These are phyloP conservation scores for Candida montana DNA, from an alignment of 805 yeast species.

Conservation along the genomic window DNA sequence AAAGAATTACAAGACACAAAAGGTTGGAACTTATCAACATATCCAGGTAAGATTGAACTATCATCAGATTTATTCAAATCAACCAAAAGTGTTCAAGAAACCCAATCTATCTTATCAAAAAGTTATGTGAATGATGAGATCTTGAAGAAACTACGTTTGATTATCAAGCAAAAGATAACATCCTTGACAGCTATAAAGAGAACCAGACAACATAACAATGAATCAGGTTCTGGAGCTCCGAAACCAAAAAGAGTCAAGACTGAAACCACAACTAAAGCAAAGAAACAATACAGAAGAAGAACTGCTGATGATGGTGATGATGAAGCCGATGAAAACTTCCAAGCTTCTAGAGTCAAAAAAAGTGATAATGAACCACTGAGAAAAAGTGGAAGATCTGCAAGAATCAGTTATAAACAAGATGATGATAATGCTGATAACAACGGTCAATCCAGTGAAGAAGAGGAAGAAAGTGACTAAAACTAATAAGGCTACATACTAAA, in stretches of 20 bases:
- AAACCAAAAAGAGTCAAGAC: slow-evolving; percentile 18
- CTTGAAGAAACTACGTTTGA: slow-evolving; percentile 31
- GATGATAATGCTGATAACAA: slow-evolving; percentile 7
- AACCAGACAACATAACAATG: slow-evolving; percentile 6
- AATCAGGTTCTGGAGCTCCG: slow-evolving; percentile 11
- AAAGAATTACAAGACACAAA: slow-evolving; percentile 51
- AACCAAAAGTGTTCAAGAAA: slow-evolving; percentile 50
- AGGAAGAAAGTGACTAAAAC: slow-evolving; percentile 1
- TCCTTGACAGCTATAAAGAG: slow-evolving; percentile 21
- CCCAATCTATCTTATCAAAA: slow-evolving; percentile 49
- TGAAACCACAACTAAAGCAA: slow-evolving; percentile 5
- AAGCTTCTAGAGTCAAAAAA: neutral
- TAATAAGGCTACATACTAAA: neutral
- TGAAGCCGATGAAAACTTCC: neutral
- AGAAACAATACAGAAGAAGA: slow-evolving; percentile 13
- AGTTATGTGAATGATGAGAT: slow-evolving; percentile 50
- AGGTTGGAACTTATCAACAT: slow-evolving; percentile 68
- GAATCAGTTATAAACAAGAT: slow-evolving; percentile 31
- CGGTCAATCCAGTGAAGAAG: slow-evolving; percentile 1
- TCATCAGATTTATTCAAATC: slow-evolving; percentile 69
- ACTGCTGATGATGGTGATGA: slow-evolving; percentile 11
- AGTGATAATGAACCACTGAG: slow-evolving; percentile 28
- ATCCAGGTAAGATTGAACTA: slow-evolving; percentile 73
- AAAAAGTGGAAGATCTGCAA: slow-evolving; percentile 36
- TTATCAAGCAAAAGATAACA: slow-evolving; percentile 29